Evolutionary conservation across 2,329 filamentous ascomycete species (phyloP), one percentile per base, ranked within the genome.

Genomic region (Diaporthe helianthi): DNA sequence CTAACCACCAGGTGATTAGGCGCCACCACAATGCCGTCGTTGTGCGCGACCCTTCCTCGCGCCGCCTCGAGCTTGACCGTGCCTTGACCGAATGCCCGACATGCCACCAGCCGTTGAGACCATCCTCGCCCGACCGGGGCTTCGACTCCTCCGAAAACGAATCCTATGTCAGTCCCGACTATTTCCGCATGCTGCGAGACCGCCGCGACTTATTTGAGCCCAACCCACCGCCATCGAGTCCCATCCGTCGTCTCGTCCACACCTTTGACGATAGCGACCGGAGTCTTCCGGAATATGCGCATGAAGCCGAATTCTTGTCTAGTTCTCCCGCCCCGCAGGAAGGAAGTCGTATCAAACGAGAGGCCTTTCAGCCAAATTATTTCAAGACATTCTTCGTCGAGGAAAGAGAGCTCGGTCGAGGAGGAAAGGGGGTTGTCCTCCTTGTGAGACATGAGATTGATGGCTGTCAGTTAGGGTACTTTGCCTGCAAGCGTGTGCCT

Each of bases 401-500:
- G 75, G 93, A 98, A 79, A 86, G 87, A 6, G 91, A 95, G 75
- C 85, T 99, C 0, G 96, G 96, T 0, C 88, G 92, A 76, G 96
- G 97, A 26, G 96, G 97, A 3, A 97, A 97, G 77, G 96, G 96
- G 0, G 94, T 99, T 4, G 96, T 99, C 1, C 81, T 99, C 55
- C 85, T 98, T n/a, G 96, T 99, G 12, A 90, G 93, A 70, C 96
- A 99, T 80, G 87, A 97, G 73, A 89, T 99, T 69, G 96, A 98
- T 78, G 91, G 93, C 26, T 95, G 97, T 53, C 87, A 90, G 38
- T 84, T 99, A 1, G 96, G 96, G 1, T 88, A 96, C 73, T 99
- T 97, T 79, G 96, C 96, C 15, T 99, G 96, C 84, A 99, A 99
- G 80, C 89, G 97, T 54, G 94, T 99, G 0, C 97, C 96, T 0